These are phyloP conservation scores for Tetrahymena thermophila DNA, from an alignment of 73 alveolate genomes.

Conservation along the genomic window DNA sequence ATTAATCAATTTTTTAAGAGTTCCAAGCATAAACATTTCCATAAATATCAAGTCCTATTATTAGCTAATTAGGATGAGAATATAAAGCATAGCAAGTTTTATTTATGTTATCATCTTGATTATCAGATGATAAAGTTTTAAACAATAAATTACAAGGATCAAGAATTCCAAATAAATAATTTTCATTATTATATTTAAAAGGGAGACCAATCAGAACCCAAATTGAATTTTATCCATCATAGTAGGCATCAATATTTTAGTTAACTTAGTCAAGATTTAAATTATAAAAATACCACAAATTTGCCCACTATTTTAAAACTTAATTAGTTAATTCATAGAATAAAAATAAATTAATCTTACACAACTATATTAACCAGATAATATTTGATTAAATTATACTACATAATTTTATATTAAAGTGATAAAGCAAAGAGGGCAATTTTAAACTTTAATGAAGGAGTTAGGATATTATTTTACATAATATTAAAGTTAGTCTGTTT, in stretches of 20 bases:
- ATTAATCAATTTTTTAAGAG: not conserved
- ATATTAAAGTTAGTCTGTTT: too few relatives aligned
- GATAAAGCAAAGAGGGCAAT: not conserved
- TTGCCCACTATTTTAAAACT: not conserved
- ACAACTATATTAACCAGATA: not conserved
- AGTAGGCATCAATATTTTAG: not conserved
- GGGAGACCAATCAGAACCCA: not conserved
- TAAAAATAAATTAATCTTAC: not conserved
- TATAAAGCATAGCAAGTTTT: not conserved
- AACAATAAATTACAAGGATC: not conserved
- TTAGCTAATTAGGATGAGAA: not conserved
- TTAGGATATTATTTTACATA: too few relatives aligned
- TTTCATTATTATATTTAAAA: not conserved
- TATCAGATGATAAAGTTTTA: not conserved
- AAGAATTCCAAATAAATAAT: not conserved
- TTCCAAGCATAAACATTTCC: not conserved
- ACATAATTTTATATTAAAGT: too few relatives aligned
- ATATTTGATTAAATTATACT: too few relatives aligned
- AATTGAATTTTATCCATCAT: not conserved
- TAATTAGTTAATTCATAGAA: too few relatives aligned
- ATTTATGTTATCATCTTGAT: not conserved
- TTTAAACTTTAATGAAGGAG: too few relatives aligned
- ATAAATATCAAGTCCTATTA: not conserved
- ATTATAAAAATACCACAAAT: too few relatives aligned
- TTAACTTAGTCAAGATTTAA: not conserved